Evolutionary conservation across 2,329 filamentous ascomycete genomes (phyloP).

Genomic region (Xylaria sp.): DNA sequence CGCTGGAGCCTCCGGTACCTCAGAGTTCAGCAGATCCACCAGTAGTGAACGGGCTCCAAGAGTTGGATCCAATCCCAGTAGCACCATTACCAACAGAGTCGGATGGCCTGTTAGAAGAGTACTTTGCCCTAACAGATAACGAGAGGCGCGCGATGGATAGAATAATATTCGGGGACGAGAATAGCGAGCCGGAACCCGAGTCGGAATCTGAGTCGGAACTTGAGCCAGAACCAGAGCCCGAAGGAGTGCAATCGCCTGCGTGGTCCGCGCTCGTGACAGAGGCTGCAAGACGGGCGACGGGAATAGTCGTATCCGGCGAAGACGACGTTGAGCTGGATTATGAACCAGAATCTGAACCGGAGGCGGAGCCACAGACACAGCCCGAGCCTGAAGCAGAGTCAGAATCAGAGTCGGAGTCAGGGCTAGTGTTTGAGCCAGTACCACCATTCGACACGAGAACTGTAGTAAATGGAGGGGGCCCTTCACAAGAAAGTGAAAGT

Average conservation of each 20-base stretch:
- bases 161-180: background rate
- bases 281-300: background rate
- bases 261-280: too few species aligned
- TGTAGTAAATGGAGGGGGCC: background rate
- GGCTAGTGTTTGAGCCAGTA: too few species aligned
- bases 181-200: too few species aligned
- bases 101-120: too few species aligned
- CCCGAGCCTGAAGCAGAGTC: too few species aligned
- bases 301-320: background rate
- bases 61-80: too few species aligned
- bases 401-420: too few species aligned
- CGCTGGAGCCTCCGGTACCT: background rate
- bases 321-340: background rate
- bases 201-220: too few species aligned
- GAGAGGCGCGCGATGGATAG: background rate
- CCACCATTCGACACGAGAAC: too few species aligned
- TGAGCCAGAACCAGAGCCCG: background rate
- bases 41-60: too few species aligned
- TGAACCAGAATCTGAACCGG: background rate
- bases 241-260: too few species aligned
- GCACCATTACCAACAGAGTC: too few species aligned
- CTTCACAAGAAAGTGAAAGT: background rate
- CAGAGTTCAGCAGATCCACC: background rate
- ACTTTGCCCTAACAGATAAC: background rate
- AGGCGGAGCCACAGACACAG: background rate